phyloP scores from a whole-genome alignment of 164 flowering plant species.

The Vitis rotundifolia region DNA sequence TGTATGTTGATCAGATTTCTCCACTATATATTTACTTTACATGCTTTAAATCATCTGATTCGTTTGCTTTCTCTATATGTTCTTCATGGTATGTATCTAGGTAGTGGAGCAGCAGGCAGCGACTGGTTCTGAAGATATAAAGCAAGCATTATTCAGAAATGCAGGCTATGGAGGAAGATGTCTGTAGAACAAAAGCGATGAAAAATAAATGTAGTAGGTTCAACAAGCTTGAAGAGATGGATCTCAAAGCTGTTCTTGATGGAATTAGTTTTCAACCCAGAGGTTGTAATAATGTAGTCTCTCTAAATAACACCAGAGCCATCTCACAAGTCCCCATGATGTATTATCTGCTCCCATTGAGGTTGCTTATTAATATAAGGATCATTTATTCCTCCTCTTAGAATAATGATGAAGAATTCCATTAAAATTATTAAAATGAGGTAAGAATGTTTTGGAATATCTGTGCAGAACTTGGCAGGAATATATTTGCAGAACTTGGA shows the following conservation, averaged over 20 bases:
- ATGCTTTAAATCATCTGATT: neutral
- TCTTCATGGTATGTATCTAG: conserved; percentile 23
- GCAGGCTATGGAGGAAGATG: conserved; percentile 94
- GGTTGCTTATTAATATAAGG: neutral
- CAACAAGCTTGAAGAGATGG: conserved; percentile 6
- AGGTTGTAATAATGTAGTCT: conserved; percentile 9
- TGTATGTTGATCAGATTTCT: neutral
- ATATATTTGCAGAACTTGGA: too few species aligned
- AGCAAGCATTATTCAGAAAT: conserved; percentile 78
- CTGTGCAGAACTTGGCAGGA: neutral
- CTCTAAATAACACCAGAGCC: conserved; percentile 5
- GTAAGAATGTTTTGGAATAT: conserved; percentile 2
- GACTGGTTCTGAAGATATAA: conserved; percentile 66
- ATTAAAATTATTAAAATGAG: neutral
- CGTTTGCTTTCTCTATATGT: neutral
- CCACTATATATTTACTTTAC: neutral
- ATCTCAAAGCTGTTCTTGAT: conserved; percentile 4
- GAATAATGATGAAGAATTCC: neutral
- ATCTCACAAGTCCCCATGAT: neutral
- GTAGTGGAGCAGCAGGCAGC: conserved; percentile 47
- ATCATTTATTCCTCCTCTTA: neutral
- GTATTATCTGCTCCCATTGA: neutral
- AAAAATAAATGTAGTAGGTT: neutral
- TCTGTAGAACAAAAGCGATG: conserved; percentile 27
- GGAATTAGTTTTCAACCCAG: conserved; percentile 5